Evolutionary conservation across 768 basidiomycete genomes (phyloP).

Genomic region (Boletus barrowsii): DNA sequence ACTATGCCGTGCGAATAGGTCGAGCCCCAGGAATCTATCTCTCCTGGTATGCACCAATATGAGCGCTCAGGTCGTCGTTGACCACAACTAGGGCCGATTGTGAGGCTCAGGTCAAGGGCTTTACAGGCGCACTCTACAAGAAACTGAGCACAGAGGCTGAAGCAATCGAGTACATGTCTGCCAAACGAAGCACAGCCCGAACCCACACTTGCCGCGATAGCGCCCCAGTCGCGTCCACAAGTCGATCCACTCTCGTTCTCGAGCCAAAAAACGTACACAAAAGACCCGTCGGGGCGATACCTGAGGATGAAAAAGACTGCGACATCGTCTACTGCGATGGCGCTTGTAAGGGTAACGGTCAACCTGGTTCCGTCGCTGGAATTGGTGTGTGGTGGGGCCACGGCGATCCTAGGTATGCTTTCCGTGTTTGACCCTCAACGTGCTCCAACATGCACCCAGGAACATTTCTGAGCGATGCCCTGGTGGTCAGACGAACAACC

Average conservation of each 20-base stretch:
- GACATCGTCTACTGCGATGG: slow-evolving; percentile 83
- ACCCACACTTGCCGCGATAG: slow-evolving; percentile 4
- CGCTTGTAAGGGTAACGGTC: slow-evolving; percentile 81
- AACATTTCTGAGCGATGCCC: slow-evolving; percentile 83
- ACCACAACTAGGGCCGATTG: slow-evolving; percentile 61
- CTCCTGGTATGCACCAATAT: slow-evolving; percentile 56
- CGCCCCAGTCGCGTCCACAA: slow-evolving; percentile 28
- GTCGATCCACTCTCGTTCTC: slow-evolving; percentile 1
- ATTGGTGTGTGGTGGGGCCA: slow-evolving; percentile 89
- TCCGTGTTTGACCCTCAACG: background rate
- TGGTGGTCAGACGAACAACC: slow-evolving; percentile 81
- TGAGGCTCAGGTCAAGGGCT: slow-evolving; percentile 64
- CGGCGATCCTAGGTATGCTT: slow-evolving; percentile 52
- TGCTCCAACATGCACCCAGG: slow-evolving; percentile 36
- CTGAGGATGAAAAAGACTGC: slow-evolving; percentile 29
- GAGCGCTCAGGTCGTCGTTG: slow-evolving; percentile 26
- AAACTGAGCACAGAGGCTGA: slow-evolving; percentile 57
- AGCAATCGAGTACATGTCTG: slow-evolving; percentile 55
- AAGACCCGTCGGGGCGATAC: background rate
- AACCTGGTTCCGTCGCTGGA: slow-evolving; percentile 64
- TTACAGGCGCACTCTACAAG: slow-evolving; percentile 57
- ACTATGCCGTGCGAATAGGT: slow-evolving; percentile 75
- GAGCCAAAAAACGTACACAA: background rate
- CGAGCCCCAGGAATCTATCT: slow-evolving; percentile 59
- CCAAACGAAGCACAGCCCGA: slow-evolving; percentile 25